Evolutionary conservation across 2,329 filamentous ascomycete genomes (phyloP).

Genomic region (Neospermospora avenae): DNA sequence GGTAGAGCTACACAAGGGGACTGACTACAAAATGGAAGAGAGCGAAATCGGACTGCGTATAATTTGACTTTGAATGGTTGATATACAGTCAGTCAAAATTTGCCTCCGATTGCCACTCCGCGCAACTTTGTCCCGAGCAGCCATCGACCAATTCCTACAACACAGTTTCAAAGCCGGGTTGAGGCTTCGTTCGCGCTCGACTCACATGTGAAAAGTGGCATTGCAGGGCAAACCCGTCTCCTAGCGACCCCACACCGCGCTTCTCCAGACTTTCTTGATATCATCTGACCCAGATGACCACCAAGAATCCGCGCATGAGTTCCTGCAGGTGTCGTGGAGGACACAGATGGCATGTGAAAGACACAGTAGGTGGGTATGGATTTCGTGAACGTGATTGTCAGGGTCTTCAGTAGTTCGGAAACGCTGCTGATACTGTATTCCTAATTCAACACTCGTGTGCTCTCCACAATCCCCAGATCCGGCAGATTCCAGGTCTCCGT

Average conservation of each 20-base stretch:
- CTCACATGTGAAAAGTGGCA: not conserved
- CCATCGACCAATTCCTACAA: not conserved
- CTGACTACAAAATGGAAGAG: not conserved
- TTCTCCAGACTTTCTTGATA: conserved; percentile 15
- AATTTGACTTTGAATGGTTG: not conserved
- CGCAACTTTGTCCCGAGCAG: not conserved
- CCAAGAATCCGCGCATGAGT: conserved; percentile 9
- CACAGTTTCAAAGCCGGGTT: conserved; percentile 5
- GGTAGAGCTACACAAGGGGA: too few species aligned
- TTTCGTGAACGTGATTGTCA: conserved; percentile 9
- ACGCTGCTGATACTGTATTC: not conserved
- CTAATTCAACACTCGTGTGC: not conserved
- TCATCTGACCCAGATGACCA: conserved; percentile 15
- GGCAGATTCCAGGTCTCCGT: not conserved
- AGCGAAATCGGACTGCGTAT: not conserved
- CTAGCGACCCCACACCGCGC: conserved; percentile 8
- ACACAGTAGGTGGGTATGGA: not conserved
- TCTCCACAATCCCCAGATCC: not conserved
- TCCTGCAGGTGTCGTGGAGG: too few species aligned
- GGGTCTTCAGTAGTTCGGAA: not conserved
- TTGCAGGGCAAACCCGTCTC: not conserved
- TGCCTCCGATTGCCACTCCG: not conserved
- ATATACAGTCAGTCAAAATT: too few species aligned
- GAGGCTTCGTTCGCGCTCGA: not conserved
- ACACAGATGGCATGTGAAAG: conserved; percentile 17